Evolutionary conservation across 768 basidiomycete species (phyloP).

Genomic region (Xerocomellus chrysenteron): DNA sequence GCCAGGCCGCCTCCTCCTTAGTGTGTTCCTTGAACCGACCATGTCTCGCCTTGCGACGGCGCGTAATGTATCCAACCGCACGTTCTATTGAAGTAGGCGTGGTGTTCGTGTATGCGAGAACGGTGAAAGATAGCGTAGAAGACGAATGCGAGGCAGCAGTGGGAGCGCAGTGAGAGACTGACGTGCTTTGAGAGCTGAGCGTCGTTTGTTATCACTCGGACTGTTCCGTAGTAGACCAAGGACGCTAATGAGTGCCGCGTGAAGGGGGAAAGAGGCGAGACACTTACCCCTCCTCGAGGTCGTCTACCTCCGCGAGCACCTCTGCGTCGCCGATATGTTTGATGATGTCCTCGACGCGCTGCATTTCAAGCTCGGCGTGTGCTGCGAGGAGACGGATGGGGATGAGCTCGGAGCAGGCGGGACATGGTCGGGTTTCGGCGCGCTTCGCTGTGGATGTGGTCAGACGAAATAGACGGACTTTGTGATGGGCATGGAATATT

Average conservation of each 20-base stretch:
- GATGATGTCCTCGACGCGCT: slow-evolving; percentile 69
- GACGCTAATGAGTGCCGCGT: slow-evolving; percentile 34
- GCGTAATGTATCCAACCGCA: slow-evolving; percentile 60
- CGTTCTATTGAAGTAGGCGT: slow-evolving; percentile 43
- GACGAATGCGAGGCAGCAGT: slow-evolving; percentile 23
- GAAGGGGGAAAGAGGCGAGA: not conserved
- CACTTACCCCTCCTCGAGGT: slow-evolving; percentile 55
- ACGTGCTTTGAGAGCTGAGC: slow-evolving; percentile 47
- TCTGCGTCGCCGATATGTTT: slow-evolving; percentile 61
- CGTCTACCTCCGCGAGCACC: slow-evolving; percentile 46
- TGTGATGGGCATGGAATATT: slow-evolving; percentile 4
- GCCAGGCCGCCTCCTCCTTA: slow-evolving; percentile 52
- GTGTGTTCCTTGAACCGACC: slow-evolving; percentile 65
- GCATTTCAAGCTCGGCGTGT: slow-evolving; percentile 64
- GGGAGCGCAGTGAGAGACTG: slow-evolving; percentile 34
- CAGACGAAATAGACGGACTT: slow-evolving; percentile 26
- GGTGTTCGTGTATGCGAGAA: slow-evolving; percentile 21
- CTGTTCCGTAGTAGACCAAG: slow-evolving; percentile 17
- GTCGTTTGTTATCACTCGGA: slow-evolving; percentile 27
- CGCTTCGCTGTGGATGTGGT: slow-evolving; percentile 51
- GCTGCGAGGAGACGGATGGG: slow-evolving; percentile 67
- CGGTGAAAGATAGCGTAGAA: slow-evolving; percentile 13
- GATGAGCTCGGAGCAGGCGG: slow-evolving; percentile 70
- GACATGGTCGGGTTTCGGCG: slow-evolving; percentile 74
- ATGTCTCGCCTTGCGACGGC: slow-evolving; percentile 67